Base-by-base conservation (phyloP, 2,329 filamentous ascomycete genomes). In the Beauveria brongniartii region DNA sequence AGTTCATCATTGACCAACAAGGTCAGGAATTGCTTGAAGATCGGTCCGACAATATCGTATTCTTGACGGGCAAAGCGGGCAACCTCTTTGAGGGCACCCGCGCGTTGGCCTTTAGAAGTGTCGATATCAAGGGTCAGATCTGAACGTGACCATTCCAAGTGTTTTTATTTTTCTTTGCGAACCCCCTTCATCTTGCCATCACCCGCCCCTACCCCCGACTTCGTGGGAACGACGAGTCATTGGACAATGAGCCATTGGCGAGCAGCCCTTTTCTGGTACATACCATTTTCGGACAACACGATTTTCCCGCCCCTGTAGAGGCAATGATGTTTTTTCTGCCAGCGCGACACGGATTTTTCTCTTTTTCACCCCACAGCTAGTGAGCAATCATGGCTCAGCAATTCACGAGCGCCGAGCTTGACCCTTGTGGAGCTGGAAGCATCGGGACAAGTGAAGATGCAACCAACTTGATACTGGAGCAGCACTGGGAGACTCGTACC, bases 111-210 rank as follows among this genome's bases (percentile, higher is more conserved):
- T 95, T 96, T 75, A 83, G 85, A 70, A 88, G 87, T 72, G 89
- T 97, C 80, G 92, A 97, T 77, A 95, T 97, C 80, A 97, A 97
- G 79, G 92, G 93, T 70, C 93, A 97, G 77, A 96, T 97, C 71
- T 94, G 79, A 88, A 67, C 58, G 54, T 57, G 47, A 61, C 59
- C 40, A 18, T 22, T 22, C 7, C 41, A 50, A 61, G n/a, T 55
- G 28, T 48, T 30, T 10, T 56, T 51, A 12, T 30, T 55, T 34
- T 43, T 46, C 46, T 51, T 56, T 46, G 53, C 60, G 47, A 62
- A 34, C 44, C 16, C 43, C 18, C 30, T 48, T 41, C 20, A 22
- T 43, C 16, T 3, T 26, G 47, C 40, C 37, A 34, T 5, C 48
- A 50, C 46, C 16, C 34, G 12, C 9, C 40, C n/a, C 14, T 37